A percentile compares a stretch with the other conserved stretches of the same genome.
Conservation (phyloP, 2,329 filamentous ascomycete species). For the Cladosporium sp. region DNA sequence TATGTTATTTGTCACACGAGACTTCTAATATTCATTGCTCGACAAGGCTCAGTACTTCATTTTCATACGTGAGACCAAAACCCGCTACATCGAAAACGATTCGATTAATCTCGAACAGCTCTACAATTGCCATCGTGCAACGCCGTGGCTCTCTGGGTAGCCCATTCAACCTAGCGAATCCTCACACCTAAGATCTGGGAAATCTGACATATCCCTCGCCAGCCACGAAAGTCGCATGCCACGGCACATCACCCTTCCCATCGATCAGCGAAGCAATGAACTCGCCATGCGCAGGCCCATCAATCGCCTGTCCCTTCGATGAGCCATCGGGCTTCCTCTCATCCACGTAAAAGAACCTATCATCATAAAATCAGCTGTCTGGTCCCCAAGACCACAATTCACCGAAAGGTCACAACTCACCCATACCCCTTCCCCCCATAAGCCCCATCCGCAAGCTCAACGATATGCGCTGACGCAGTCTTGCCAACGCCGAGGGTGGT, state of each 20-base stretch:
- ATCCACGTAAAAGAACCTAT: conserved; percentile 55
- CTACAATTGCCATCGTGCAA: too few relatives aligned
- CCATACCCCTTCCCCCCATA: conserved; percentile 39
- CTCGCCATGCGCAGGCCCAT: conserved; percentile 24
- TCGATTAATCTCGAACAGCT: too few relatives aligned
- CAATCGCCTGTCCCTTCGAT: conserved; percentile 16
- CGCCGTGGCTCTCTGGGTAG: too few relatives aligned
- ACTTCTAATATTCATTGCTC: too few relatives aligned
- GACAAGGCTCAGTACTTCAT: too few relatives aligned
- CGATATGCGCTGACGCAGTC: conserved; percentile 40
- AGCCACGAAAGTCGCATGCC: conserved; percentile 27
- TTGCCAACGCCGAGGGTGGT: conserved; percentile 44
- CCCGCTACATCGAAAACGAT: too few relatives aligned
- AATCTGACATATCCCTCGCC: conserved; percentile 24
- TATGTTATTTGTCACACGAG: too few relatives aligned
- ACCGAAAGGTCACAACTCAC: conserved; percentile 27
- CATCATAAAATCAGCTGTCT: conserved; percentile 10
- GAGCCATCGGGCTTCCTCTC: conserved; percentile 47
- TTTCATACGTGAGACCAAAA: too few relatives aligned
- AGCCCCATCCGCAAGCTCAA: conserved; percentile 37
- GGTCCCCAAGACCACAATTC: not conserved
- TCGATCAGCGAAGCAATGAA: conserved; percentile 22
- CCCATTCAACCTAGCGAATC: not conserved
- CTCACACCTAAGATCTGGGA: not conserved
- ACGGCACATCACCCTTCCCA: conserved; percentile 20